Evolutionary conservation across 768 basidiomycete genomes (phyloP).

Genomic region (Tricholomella constricta): DNA sequence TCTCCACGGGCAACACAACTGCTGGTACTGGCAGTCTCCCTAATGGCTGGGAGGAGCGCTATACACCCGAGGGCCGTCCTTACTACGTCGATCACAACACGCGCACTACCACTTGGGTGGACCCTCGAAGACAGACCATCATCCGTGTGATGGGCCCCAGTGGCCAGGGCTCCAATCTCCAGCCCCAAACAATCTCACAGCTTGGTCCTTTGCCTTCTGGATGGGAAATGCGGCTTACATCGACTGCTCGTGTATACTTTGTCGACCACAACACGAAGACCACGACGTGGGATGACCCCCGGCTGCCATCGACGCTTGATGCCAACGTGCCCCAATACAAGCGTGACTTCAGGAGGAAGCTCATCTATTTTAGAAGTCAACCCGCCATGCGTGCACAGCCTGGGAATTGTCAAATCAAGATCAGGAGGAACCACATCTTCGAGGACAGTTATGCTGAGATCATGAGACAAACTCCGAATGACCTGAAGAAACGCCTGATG

Average conservation of each 20-base stretch:
- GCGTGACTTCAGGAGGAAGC: slow-evolving; percentile 98
- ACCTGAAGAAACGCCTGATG: slow-evolving; percentile 98
- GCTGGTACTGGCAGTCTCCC: slow-evolving; percentile 87
- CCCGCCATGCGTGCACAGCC: slow-evolving; percentile 98
- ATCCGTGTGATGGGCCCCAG: slow-evolving; percentile 96
- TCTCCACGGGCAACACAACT: slow-evolving; percentile 50
- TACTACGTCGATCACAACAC: slow-evolving; percentile 99
- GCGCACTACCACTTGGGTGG: slow-evolving; percentile 99
- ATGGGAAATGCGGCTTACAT: slow-evolving; percentile 99
- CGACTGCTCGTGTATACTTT: slow-evolving; percentile 98
- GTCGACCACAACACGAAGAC: slow-evolving; percentile 99
- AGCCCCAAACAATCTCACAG: slow-evolving; percentile 95
- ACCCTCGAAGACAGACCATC: slow-evolving; percentile 94
- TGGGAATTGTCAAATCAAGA: slow-evolving; percentile 99
- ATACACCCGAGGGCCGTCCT: slow-evolving; percentile 96
- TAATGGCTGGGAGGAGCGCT: slow-evolving; percentile 98
- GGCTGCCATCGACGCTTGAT: slow-evolving; percentile 92
- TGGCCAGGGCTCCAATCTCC: slow-evolving; percentile 83
- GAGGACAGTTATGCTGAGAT: slow-evolving; percentile 99
- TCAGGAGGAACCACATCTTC: slow-evolving; percentile 96
- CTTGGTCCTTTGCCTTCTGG: slow-evolving; percentile 96
- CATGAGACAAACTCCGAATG: slow-evolving; percentile 98
- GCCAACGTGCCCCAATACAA: slow-evolving; percentile 99
- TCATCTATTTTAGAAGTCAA: slow-evolving; percentile 99
- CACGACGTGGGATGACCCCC: slow-evolving; percentile 99